Evolutionary conservation across 257 asterid genomes (phyloP).

Genomic region (Coffea canephora): DNA sequence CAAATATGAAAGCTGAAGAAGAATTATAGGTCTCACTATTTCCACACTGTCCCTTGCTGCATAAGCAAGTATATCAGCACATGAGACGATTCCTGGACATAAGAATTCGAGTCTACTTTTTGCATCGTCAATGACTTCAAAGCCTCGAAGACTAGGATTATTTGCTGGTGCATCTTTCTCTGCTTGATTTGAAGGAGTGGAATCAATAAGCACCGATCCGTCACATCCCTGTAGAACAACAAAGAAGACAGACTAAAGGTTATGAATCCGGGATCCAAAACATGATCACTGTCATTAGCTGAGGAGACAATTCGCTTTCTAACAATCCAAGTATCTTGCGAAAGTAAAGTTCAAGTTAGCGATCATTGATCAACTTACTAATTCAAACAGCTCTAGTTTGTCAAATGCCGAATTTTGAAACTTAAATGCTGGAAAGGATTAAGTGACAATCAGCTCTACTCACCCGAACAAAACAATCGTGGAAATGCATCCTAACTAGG

Average conservation of each 20-base stretch:
- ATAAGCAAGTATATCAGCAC: constrained; percentile 82
- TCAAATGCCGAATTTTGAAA: not conserved
- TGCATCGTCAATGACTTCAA: constrained; percentile 59
- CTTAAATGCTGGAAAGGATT: not conserved
- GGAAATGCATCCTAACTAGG: constrained; percentile 79
- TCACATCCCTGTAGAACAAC: constrained; percentile 67
- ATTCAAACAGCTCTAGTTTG: not conserved
- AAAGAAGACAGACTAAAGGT: not conserved
- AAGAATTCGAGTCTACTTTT: constrained; percentile 51
- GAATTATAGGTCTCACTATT: constrained; percentile 35
- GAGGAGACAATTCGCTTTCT: not conserved
- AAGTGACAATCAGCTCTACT: not conserved
- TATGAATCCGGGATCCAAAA: not conserved
- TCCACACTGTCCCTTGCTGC: constrained; percentile 81
- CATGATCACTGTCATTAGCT: not conserved
- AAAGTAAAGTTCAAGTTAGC: not conserved
- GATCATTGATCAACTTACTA: not conserved
- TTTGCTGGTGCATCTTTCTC: constrained; percentile 78
- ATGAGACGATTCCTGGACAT: constrained; percentile 59
- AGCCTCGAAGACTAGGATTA: constrained; percentile 75
- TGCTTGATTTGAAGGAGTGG: constrained; percentile 50
- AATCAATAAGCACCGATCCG: constrained; percentile 72
- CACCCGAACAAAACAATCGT: constrained; percentile 84
- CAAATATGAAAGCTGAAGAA: not conserved
- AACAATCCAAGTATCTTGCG: not conserved